phyloP scores from a whole-genome alignment of 305 asterid species.

The Plantago lanceolata region DNA sequence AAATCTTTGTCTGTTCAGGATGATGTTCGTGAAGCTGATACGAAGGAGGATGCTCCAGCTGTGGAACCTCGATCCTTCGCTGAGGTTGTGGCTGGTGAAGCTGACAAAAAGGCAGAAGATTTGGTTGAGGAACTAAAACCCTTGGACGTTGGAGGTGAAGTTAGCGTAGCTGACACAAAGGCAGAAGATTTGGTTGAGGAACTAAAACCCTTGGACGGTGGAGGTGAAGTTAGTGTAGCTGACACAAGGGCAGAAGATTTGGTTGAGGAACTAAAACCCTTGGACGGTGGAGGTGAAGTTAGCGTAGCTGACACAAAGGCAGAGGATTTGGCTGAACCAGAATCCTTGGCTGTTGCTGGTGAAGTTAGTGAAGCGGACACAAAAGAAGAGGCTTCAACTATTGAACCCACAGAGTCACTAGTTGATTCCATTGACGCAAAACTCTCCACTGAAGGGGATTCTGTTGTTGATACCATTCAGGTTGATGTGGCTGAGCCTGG shows the following conservation, averaged over 20 bases:
- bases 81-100: no score
- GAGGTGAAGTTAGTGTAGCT: no score
- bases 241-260: no score
- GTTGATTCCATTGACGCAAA: conserved; percentile 17
- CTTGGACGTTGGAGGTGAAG: no score
- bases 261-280: neutral
- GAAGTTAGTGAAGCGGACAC: conserved; percentile 22
- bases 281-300: conserved; percentile 16
- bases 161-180: no score
- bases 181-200: no score
- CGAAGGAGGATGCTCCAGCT: conserved; percentile 11
- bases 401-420: no score
- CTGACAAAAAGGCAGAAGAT: no score
- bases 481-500: conserved; percentile 35
- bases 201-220: no score
- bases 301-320: conserved; percentile 14
- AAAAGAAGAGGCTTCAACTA: conserved; percentile 21
- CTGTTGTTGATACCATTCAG: conserved; percentile 26
- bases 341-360: conserved; percentile 11
- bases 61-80: neutral
- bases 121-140: no score
- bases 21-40: conserved; percentile 17
- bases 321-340: neutral
- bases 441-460: conserved; percentile 17
- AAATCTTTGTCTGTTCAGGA: conserved; percentile 4